Evolutionary conservation across 2,329 filamentous ascomycete species (phyloP).

Genomic region (Ophiobolus disseminans): DNA sequence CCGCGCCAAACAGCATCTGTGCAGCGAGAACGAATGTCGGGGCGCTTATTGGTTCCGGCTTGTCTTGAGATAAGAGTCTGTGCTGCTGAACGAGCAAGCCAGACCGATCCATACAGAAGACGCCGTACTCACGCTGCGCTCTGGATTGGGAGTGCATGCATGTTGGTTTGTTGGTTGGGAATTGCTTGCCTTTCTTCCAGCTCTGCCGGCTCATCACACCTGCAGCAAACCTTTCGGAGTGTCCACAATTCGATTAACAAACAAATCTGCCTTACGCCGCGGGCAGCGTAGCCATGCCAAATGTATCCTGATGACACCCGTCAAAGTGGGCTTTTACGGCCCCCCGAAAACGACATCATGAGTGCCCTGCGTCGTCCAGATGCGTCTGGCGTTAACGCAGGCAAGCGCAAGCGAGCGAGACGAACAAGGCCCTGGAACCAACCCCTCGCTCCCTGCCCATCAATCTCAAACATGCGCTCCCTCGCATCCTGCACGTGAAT

Average conservation of each 20-base stretch:
- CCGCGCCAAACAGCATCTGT: slow-evolving; percentile 10
- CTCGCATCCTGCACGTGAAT: neutral
- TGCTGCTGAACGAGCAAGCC: slow-evolving; percentile 10
- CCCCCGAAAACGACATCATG: neutral
- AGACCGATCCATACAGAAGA: slow-evolving; percentile 15
- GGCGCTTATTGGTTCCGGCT: slow-evolving; percentile 14
- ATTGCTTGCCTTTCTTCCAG: neutral
- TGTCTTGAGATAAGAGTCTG: slow-evolving; percentile 23
- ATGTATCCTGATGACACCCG: slow-evolving; percentile 21
- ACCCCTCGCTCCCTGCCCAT: neutral
- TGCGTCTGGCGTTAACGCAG: neutral
- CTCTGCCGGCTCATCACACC: too few species aligned
- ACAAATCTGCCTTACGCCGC: slow-evolving; percentile 1
- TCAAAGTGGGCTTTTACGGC: neutral
- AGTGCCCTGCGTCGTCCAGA: neutral
- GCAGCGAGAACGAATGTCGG: slow-evolving; percentile 5
- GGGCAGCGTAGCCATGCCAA: neutral
- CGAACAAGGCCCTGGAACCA: neutral
- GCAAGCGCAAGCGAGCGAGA: slow-evolving; percentile 15
- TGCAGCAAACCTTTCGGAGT: neutral
- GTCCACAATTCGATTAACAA: neutral
- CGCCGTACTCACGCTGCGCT: neutral
- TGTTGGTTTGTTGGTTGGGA: slow-evolving; percentile 3
- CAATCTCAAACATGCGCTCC: slow-evolving; percentile 13
- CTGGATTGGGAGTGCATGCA: slow-evolving; percentile 5